These are phyloP conservation scores for Aotearoamyces nothofagi DNA, from an alignment of 2,329 filamentous ascomycete genomes.

Conservation along the genomic window DNA sequence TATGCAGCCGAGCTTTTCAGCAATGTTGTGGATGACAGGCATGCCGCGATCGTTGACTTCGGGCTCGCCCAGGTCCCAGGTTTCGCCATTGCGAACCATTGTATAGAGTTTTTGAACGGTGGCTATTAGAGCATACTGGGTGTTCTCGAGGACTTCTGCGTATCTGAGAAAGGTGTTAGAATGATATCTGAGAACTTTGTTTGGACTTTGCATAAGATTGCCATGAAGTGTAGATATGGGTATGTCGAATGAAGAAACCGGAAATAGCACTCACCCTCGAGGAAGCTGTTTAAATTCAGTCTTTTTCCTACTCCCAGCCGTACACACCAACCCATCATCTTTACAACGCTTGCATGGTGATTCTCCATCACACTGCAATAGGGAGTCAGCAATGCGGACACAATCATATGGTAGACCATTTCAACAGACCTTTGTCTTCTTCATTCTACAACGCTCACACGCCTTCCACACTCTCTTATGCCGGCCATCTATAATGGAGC, in stretches of 20 bases:
- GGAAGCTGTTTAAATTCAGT: slow-evolving; percentile 54
- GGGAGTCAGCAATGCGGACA: not conserved
- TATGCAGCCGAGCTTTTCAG: slow-evolving; percentile 47
- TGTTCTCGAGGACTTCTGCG: slow-evolving; percentile 49
- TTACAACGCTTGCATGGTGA: slow-evolving; percentile 53
- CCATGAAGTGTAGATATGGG: too few relatives aligned
- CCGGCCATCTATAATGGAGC: slow-evolving; percentile 32
- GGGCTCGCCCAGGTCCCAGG: slow-evolving; percentile 47
- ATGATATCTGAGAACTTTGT: too few relatives aligned
- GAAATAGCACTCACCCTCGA: slow-evolving; percentile 32
- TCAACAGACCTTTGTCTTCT: slow-evolving; percentile 47
- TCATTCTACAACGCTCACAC: slow-evolving; percentile 51
- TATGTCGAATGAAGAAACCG: not conserved
- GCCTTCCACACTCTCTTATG: slow-evolving; percentile 54
- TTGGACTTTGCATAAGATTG: too few relatives aligned
- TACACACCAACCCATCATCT: slow-evolving; percentile 49
- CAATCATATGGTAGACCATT: slow-evolving; percentile 2
- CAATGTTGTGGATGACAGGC: slow-evolving; percentile 50
- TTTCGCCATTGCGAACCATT: slow-evolving; percentile 42
- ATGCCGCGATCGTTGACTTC: slow-evolving; percentile 47
- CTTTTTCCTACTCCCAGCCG: slow-evolving; percentile 48
- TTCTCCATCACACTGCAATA: slow-evolving; percentile 43
- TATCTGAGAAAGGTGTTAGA: too few relatives aligned
- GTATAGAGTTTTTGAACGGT: slow-evolving; percentile 51
- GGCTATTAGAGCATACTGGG: slow-evolving; percentile 46